Evolutionary conservation across 495 filamentous ascomycete species (phyloP), one percentile per base, ranked within the genome.

Genomic region (Elasticomyces elasticus): DNA sequence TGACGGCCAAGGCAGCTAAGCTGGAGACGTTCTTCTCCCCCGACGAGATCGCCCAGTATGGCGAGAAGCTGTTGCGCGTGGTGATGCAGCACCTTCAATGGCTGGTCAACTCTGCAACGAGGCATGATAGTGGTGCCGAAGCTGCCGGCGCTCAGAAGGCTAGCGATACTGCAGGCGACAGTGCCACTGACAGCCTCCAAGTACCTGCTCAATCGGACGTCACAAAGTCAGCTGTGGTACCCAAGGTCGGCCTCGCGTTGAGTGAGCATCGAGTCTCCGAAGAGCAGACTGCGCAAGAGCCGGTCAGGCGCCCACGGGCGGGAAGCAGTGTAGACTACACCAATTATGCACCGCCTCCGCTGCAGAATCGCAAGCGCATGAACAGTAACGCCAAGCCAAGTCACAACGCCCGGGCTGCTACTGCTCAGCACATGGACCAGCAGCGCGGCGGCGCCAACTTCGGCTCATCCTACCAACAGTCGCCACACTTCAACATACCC

Each of bases 11-110:
- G 7, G 52, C 42, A 20, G 52, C 27, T 7, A 19, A 33, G 31
- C 28, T 28, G 30, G 17, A 26, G 22, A 52, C 57, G 20, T 59
- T 59, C 26, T 59, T 59, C 33, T 5, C 6, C 3, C 15, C 15
- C n/a, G 11, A 28, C n/a, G 20, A 51, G n/a, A 19, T 51, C 17
- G 28, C 37, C 2, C 20, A 22, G 24, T 51, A 51, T 40, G 48
- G 48, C 2, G 48, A 51, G 48, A 38, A 40, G 19, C n/a, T 51
- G 19, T 20, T 51, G 20, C 11, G 27, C 25, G 25, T 19, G 27
- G 45, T 19, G 25, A 25, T 49, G 15, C 9, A 19, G n/a, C 27
- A 19, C 27, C 28, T 49, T 19, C 45, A 49, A n/a, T 26, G 20
- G 10, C 17, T 45, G 19, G 19, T 45, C 42, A 11, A 10, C 2